Evolutionary conservation across 1,139 yeast species (phyloP).

Genomic region (Pichia inconspicua): DNA sequence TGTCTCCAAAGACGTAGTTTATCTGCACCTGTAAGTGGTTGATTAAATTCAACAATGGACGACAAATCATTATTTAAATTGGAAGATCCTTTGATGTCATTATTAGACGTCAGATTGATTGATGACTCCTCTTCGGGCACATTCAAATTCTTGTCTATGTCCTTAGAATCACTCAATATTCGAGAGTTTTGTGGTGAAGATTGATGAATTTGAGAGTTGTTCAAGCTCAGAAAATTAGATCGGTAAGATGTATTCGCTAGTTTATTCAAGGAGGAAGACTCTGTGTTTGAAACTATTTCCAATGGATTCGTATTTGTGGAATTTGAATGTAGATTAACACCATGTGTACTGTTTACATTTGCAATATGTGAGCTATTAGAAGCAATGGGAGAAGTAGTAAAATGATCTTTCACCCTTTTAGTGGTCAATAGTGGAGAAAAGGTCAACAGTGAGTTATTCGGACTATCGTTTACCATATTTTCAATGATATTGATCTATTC

Average conservation of each 20-base stretch:
- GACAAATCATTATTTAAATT: conserved; percentile 9
- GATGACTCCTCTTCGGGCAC: background rate
- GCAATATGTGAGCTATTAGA: background rate
- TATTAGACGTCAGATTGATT: background rate
- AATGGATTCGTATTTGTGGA: conserved; percentile 9
- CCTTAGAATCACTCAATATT: conserved; percentile 3
- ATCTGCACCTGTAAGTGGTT: conserved; percentile 72
- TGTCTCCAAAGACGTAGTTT: conserved; percentile 87
- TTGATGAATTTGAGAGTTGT: conserved; percentile 13
- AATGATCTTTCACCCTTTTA: conserved; percentile 38
- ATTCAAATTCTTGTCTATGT: background rate
- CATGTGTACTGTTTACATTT: background rate
- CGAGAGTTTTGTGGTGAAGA: conserved; percentile 14
- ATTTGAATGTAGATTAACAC: conserved; percentile 13
- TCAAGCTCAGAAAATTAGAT: conserved; percentile 4
- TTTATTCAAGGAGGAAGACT: background rate
- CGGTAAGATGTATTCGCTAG: background rate
- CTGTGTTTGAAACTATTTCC: conserved; percentile 8
- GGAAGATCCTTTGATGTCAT: background rate
- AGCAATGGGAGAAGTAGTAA: conserved; percentile 50
- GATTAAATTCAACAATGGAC: conserved; percentile 15
- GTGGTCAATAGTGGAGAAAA: conserved; percentile 52
- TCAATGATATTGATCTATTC: background rate
- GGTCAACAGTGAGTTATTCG: conserved; percentile 51
- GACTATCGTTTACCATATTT: conserved; percentile 28